Conservation (phyloP, 2,329 filamentous ascomycete species). For the Trichoderma koningiopsis region DNA sequence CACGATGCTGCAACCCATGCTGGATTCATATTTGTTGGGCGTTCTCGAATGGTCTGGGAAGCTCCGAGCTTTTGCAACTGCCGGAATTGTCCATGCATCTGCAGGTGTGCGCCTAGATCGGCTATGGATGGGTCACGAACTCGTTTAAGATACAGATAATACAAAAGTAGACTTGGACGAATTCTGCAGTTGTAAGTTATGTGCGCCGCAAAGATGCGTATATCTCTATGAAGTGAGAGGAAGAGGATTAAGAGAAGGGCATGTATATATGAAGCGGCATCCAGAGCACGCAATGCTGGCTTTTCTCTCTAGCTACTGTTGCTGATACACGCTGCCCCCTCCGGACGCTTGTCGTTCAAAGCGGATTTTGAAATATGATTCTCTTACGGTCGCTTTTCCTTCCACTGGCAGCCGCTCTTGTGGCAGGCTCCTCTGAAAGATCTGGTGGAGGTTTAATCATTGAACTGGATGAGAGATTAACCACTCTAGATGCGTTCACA, state of each 20-base stretch:
- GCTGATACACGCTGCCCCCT: too few species aligned
- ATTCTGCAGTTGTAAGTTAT: not conserved
- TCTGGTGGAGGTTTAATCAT: not conserved
- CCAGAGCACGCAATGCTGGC: not conserved
- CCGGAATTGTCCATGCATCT: not conserved
- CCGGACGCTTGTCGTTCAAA: not conserved
- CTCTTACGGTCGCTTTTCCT: not conserved
- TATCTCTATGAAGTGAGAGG: not conserved
- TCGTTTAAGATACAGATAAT: not conserved
- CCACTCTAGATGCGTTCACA: not conserved
- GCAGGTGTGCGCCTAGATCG: not conserved
- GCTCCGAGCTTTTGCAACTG: not conserved
- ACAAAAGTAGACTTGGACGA: not conserved
- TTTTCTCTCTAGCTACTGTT: not conserved
- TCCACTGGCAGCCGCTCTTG: not conserved
- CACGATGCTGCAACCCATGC: not conserved
- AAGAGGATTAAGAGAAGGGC: not conserved
- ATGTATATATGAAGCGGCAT: not conserved
- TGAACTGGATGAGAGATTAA: not conserved
- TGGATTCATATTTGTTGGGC: not conserved
- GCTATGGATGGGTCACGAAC: not conserved
- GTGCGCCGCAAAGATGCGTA: not conserved
- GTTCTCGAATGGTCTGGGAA: slow-evolving; percentile 3
- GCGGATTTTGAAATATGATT: not conserved
- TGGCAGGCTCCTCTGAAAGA: not conserved